Base-by-base conservation (phyloP, 2,329 filamentous ascomycete species). In the Tolypocladium cylindrosporum region DNA sequence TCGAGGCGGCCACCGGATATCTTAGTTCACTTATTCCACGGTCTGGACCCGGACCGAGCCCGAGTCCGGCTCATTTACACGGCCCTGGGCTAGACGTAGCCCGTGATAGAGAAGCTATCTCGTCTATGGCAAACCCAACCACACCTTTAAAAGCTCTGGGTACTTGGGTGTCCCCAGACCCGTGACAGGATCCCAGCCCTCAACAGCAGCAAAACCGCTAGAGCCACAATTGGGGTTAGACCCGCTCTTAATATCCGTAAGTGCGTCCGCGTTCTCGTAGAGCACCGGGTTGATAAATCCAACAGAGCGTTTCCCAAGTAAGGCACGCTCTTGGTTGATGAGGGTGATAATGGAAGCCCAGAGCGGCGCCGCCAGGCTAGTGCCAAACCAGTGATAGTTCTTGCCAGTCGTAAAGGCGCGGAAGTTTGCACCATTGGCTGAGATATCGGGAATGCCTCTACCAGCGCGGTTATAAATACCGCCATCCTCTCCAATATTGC, bases 401-500 rank as follows among this genome's bases (percentile, higher is more conserved):
- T 7, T 48, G 2, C 55, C 55, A 19, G 27, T 37, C 13, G 55
- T 50, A 27, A 56, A 56, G 13, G 55, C 42, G 9, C 55, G 48
- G 54, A 80, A 82, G 67, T 86, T 81, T 21, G 77, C 77, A 2
- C 81, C 73, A 56, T 84, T 73, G 1, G 71, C 70, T 7, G 68
- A 66, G 6, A 76, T 63, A 59, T 75, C 73, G 1, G 74, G 73
- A 58, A 72, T 74, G 8, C 66, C 73, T 37, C 74, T 68, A 11
- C 72, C 72, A 0, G 61, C 69, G 21, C 61, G 61, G 58, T 72
- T 72, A 63, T 72, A 74, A 37, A 70, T 66, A 11, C 67, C 65
- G 14, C 65, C 63, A 61, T 59, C 55, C 52, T 61, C 54, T 19
- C 57, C 55, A 42, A 83, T 67, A 40, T 74, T 70, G 56, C 58